Evolutionary conservation across 163 green algal species (phyloP).

Genomic region (Chlamydomonas reinhardtii): DNA sequence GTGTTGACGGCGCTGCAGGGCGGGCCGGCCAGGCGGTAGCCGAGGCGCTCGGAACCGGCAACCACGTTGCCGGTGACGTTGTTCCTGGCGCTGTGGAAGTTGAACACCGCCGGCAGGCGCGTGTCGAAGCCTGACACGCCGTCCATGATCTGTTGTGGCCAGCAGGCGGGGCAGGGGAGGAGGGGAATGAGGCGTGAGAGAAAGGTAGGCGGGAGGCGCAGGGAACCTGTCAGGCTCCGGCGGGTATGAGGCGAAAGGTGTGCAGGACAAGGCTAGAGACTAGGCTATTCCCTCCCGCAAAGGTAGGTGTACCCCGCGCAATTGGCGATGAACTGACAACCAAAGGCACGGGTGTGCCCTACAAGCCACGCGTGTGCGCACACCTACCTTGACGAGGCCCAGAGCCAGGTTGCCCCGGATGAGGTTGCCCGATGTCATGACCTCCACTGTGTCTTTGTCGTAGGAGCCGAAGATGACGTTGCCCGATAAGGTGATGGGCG

Average conservation of each 20-base stretch:
- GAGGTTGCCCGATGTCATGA: slow-evolving; percentile 11
- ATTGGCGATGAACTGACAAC: too few species aligned
- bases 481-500: background rate
- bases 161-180: too few species aligned
- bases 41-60: slow-evolving; percentile 61
- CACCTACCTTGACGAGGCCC: slow-evolving; percentile 64
- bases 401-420: slow-evolving; percentile 64
- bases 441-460: slow-evolving; percentile 55
- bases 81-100: background rate
- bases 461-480: slow-evolving; percentile 59
- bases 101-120: background rate
- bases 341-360: too few species aligned
- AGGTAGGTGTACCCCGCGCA: too few species aligned
- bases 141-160: background rate
- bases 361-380: too few species aligned
- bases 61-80: slow-evolving; percentile 55
- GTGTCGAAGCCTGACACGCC: background rate
- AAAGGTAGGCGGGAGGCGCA: too few species aligned
- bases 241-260: too few species aligned
- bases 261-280: too few species aligned
- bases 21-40: slow-evolving; percentile 58
- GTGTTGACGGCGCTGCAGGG: slow-evolving; percentile 27
- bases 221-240: too few species aligned
- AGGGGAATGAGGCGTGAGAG: too few species aligned
- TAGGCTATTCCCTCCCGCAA: too few species aligned